Conservation (phyloP, 2,329 filamentous ascomycete genomes). For the Zymoseptoria crescenta region DNA sequence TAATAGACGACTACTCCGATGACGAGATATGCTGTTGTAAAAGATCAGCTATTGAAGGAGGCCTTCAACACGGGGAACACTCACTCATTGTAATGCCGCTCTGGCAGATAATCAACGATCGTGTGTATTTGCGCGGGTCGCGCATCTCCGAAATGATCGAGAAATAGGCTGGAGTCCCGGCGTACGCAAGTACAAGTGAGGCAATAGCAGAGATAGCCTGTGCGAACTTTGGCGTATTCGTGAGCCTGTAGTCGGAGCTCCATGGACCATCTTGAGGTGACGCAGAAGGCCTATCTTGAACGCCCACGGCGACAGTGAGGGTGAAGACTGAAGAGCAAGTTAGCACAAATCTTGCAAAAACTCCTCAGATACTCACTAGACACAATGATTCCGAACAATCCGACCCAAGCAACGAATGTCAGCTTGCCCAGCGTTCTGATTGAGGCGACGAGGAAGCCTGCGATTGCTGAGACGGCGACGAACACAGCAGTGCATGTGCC, state of each 20-base stretch:
- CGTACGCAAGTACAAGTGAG: slow-evolving; percentile 8
- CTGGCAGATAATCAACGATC: slow-evolving; percentile 26
- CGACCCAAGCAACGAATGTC: slow-evolving; percentile 29
- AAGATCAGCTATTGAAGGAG: background rate
- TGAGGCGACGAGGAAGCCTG: slow-evolving; percentile 28
- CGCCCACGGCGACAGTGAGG: slow-evolving; percentile 28
- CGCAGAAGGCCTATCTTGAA: slow-evolving; percentile 29
- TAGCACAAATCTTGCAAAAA: too few species aligned
- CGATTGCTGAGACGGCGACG: slow-evolving; percentile 33
- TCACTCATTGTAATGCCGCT: slow-evolving; percentile 8
- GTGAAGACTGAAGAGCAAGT: slow-evolving; percentile 16
- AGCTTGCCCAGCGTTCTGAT: slow-evolving; percentile 27
- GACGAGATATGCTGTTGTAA: slow-evolving; percentile 27
- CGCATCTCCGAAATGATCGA: slow-evolving; percentile 35
- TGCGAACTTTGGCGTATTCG: slow-evolving; percentile 8
- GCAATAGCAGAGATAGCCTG: slow-evolving; percentile 11
- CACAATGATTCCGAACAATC: slow-evolving; percentile 12
- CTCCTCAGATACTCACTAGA: too few species aligned
- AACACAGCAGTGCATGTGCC: slow-evolving; percentile 33
- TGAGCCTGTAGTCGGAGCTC: slow-evolving; percentile 23
- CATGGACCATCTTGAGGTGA: slow-evolving; percentile 25
- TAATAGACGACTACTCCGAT: slow-evolving; percentile 39
- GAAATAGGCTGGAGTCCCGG: slow-evolving; percentile 25
- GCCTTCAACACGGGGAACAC: background rate
- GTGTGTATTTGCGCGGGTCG: slow-evolving; percentile 28